These are phyloP conservation scores for Rhypophila decipiens DNA, from an alignment of 495 filamentous ascomycete genomes.

Conservation along the genomic window DNA sequence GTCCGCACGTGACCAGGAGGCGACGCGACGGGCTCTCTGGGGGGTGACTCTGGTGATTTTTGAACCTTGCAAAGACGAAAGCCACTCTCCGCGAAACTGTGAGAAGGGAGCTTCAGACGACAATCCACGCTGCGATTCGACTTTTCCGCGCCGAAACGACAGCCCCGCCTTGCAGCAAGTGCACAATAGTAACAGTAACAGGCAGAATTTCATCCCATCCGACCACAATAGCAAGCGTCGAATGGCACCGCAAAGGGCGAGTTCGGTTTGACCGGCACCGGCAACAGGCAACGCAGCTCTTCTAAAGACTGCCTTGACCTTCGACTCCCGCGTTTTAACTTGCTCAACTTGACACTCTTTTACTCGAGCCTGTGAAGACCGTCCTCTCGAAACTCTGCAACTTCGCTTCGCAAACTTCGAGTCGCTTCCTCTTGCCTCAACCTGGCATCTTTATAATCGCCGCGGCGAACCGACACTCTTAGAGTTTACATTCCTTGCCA, in stretches of 20 bases:
- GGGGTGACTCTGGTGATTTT: background rate
- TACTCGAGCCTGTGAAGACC: no score
- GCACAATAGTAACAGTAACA: no score
- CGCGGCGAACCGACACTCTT: no score
- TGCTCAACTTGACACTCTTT: no score
- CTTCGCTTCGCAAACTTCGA: no score
- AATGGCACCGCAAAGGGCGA: slow-evolving; percentile 15
- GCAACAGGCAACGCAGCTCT: slow-evolving; percentile 22
- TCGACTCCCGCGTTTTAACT: no score
- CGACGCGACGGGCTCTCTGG: slow-evolving; percentile 3
- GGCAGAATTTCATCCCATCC: background rate
- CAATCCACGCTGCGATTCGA: background rate
- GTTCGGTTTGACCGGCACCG: slow-evolving; percentile 13
- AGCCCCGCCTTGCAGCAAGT: no score
- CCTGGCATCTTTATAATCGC: no score
- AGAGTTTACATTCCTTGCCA: no score
- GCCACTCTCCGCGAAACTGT: background rate
- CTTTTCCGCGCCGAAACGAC: background rate
- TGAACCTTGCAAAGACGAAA: background rate
- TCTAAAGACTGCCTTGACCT: slow-evolving; percentile 19
- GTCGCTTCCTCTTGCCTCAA: no score
- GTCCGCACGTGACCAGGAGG: slow-evolving; percentile 1
- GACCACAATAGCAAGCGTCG: slow-evolving; percentile 1
- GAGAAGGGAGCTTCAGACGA: background rate
- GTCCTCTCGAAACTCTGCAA: no score